phyloP scores from a whole-genome alignment of 2,329 filamentous ascomycete species.

The Biscogniauxia marginata region DNA sequence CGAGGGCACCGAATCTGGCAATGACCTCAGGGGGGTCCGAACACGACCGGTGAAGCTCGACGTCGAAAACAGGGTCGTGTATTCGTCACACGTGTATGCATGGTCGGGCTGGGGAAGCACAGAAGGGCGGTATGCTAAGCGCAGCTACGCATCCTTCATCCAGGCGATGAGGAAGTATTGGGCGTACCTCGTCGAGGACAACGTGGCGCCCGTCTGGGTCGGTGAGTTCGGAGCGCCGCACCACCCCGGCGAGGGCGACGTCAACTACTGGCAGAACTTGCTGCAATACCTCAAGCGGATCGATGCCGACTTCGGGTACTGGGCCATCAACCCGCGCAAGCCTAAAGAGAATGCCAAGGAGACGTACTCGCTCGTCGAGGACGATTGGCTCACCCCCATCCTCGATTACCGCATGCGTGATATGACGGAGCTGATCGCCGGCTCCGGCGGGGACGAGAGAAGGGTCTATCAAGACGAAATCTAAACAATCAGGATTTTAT shows the following conservation, averaged over 20 bases:
- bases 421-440: constrained; percentile 54
- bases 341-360: constrained; percentile 56
- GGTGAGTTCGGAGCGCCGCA: constrained; percentile 64
- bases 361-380: constrained; percentile 59
- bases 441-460: constrained; percentile 8
- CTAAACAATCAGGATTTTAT: background rate
- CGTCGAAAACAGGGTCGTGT: constrained; percentile 56
- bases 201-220: constrained; percentile 64
- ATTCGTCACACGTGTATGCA: constrained; percentile 66
- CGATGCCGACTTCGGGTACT: constrained; percentile 68
- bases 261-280: constrained; percentile 65
- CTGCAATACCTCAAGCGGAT: constrained; percentile 55
- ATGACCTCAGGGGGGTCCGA: constrained; percentile 59
- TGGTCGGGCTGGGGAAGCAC: constrained; percentile 69
- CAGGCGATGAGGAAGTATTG: constrained; percentile 63
- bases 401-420: constrained; percentile 63
- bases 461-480: background rate
- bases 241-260: constrained; percentile 52
- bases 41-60: constrained; percentile 57
- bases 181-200: constrained; percentile 59
- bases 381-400: constrained; percentile 63
- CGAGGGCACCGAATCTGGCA: constrained; percentile 65
- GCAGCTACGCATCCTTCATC: constrained; percentile 61
- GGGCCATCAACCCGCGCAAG: constrained; percentile 68
- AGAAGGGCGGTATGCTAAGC: constrained; percentile 58